phyloP scores from a whole-genome alignment of 2,329 filamentous ascomycete genomes.

The Metarhizium sp. region DNA sequence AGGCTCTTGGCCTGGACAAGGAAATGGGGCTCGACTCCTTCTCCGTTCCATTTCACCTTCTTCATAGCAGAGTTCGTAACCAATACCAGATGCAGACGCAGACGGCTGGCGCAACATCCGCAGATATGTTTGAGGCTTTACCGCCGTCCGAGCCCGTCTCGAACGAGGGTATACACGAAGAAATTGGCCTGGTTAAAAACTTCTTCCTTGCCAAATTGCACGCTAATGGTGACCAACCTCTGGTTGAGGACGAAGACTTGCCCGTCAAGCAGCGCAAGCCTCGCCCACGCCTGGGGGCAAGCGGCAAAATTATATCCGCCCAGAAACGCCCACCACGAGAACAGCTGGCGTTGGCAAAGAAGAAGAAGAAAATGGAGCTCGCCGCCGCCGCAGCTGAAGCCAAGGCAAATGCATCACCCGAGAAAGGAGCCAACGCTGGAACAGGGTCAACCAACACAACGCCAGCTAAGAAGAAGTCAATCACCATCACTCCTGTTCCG shows the following conservation, averaged over 20 bases:
- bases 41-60: constrained; percentile 84
- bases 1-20: constrained; percentile 81
- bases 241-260: constrained; percentile 90
- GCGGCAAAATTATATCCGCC: constrained; percentile 78
- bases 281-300: constrained; percentile 55
- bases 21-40: constrained; percentile 84
- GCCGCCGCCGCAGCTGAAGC: constrained; percentile 42
- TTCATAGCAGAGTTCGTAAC: constrained; percentile 83
- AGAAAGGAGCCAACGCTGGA: constrained; percentile 16
- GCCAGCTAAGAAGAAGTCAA: constrained; percentile 44
- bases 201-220: constrained; percentile 89
- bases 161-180: constrained; percentile 62
- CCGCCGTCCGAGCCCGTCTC: constrained; percentile 69
- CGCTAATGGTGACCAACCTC: constrained; percentile 67
- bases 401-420: constrained; percentile 26
- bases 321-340: constrained; percentile 76
- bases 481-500: constrained; percentile 25
- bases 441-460: constrained; percentile 27
- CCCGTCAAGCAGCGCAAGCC: constrained; percentile 82
- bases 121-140: constrained; percentile 57
- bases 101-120: constrained; percentile 47
- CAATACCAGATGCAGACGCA: constrained; percentile 70
- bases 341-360: constrained; percentile 75
- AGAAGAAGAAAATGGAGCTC: constrained; percentile 68
- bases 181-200: constrained; percentile 81